Percentiles rank a stretch among this genome's conserved stretches.
Evolutionary conservation across 768 basidiomycete genomes (phyloP).

Genomic region (Termitomyces sp.): DNA sequence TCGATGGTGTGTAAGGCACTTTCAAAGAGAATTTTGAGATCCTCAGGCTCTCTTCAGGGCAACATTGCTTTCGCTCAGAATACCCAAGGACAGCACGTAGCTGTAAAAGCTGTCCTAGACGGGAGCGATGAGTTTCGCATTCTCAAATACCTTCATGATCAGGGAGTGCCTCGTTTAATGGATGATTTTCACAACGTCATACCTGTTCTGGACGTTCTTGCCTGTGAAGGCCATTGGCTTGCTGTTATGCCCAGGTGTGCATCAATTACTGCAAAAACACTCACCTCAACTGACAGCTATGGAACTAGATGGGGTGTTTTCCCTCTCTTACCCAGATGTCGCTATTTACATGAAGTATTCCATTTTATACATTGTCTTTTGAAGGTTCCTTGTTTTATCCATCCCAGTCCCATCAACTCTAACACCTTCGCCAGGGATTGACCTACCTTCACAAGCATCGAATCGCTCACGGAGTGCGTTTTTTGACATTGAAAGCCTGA

Average conservation of each 20-base stretch:
- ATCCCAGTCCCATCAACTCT: background rate
- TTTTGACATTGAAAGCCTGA: conserved; percentile 8
- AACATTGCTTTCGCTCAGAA: background rate
- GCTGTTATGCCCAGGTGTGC: conserved; percentile 22
- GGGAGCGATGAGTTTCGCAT: background rate
- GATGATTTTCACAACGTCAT: too few relatives aligned
- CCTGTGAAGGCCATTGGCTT: too few relatives aligned
- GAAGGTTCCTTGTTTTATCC: conserved; percentile 6
- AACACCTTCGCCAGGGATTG: conserved; percentile 6
- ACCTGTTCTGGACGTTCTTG: too few relatives aligned
- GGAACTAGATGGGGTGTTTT: background rate
- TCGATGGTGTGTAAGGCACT: too few relatives aligned
- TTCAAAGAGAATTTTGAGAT: too few relatives aligned
- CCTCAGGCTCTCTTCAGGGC: background rate
- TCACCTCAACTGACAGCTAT: background rate
- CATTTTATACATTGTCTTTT: conserved; percentile 2
- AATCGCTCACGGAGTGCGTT: conserved; percentile 12
- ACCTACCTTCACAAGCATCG: too few relatives aligned
- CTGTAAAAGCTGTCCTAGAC: background rate
- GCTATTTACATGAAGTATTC: too few relatives aligned
- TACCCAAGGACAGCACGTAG: background rate
- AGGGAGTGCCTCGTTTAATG: background rate
- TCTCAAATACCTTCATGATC: background rate
- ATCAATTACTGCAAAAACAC: too few relatives aligned
- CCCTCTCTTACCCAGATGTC: background rate